Percentiles rank a stretch among this genome's conserved stretches.
phyloP scores from a whole-genome alignment of 148 eudicot species.

The Camellia sinensis region DNA sequence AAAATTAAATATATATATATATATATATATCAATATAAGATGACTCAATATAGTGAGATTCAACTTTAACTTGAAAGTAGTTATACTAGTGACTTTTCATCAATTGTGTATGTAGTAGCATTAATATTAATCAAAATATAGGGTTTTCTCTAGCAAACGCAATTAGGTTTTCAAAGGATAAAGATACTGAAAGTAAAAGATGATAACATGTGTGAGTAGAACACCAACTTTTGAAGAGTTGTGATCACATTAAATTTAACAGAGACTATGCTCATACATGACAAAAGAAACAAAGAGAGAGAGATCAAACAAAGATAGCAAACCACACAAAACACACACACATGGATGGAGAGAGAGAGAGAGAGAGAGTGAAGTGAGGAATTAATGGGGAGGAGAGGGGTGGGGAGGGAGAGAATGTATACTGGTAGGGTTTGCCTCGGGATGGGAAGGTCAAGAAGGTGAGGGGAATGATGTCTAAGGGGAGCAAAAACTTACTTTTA shows the following conservation, averaged over 20 bases:
- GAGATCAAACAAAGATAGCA: not conserved
- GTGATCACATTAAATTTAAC: not conserved
- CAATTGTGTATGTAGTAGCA: not conserved
- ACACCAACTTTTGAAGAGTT: too few relatives aligned
- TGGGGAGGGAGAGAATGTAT: slow-evolving; percentile 27
- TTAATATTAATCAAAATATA: too few relatives aligned
- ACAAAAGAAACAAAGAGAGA: not conserved
- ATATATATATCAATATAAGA: too few relatives aligned
- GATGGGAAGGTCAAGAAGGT: slow-evolving; percentile 50
- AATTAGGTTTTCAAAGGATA: not conserved
- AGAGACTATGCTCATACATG: not conserved
- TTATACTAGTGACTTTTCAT: too few relatives aligned
- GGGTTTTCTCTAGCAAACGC: not conserved
- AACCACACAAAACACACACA: slow-evolving; percentile 6
- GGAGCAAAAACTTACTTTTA: slow-evolving; percentile 33
- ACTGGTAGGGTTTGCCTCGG: slow-evolving; percentile 38
- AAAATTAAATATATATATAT: too few relatives aligned
- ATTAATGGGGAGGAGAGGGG: slow-evolving; percentile 7
- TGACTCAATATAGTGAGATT: too few relatives aligned
- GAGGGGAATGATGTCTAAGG: slow-evolving; percentile 48
- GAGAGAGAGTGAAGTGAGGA: slow-evolving; percentile 7
- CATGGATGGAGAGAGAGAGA: not conserved
- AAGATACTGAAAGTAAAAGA: too few relatives aligned
- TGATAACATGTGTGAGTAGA: not conserved
- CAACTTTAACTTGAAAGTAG: not conserved